Evolutionary conservation across 768 basidiomycete species (phyloP), one percentile per base, ranked within the genome.

Genomic region (Auriscalpium orientale): DNA sequence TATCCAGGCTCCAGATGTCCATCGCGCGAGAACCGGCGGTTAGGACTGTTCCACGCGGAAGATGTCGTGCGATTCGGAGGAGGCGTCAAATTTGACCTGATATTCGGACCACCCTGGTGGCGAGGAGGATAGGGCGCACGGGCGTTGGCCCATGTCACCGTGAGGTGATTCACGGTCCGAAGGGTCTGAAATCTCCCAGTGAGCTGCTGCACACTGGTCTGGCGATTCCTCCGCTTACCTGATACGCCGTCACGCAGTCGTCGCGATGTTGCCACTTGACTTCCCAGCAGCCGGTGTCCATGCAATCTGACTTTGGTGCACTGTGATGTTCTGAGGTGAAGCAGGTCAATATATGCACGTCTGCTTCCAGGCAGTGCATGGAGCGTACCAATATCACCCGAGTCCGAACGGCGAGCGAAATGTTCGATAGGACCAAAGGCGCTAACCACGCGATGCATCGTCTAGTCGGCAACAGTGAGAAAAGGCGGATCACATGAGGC

Each of bases 241-340:
- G 80, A 48, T 88, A 73, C 21, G 89, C 89, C 58, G 73, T 80
- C 44, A 89, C 78, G 57, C 84, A 87, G 61, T 91, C 84, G 57
- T 89, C 84, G 45, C 89, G 77, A 66, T 87, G 81, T 28, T 78
- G 74, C 86, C 87, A 92, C 65, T 91, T 92, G 43, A 90, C 76
- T 63, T 87, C 86, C 82, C 86, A 91, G 56, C 84, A 83, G 5
- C 75, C 69, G 1, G 62, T 58, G 52, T 83, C 79, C 87, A 89
- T 90, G 11, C 64, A 62, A 6, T 75, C 45, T 36, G 75, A 75
- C 44, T 84, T 82, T 28, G 78, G 76, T 3, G 72, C 75, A 62
- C 83, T 70, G 61, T 91, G 89, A 4, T 84, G 83, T 44, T 61
- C 61, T 9, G 82, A 80, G 58, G 7, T 28, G 4, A 28, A 66